Evolutionary conservation across 1,284 basidiomycete genomes (phyloP).

Genomic region (Trichosporon sp.): DNA sequence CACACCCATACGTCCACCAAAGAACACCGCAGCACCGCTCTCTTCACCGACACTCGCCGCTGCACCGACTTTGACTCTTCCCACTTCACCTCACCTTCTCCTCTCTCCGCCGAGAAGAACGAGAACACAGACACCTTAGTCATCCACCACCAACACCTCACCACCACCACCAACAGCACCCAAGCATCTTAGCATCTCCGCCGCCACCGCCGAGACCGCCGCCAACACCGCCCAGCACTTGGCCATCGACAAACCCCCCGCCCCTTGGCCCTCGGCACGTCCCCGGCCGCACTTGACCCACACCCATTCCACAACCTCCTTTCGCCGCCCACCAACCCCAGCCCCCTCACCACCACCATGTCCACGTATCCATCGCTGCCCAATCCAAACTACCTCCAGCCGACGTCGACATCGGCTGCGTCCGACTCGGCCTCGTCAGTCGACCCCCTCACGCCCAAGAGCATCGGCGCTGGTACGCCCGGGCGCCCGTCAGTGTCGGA

Average conservation of each 20-base stretch:
- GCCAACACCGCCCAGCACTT: too few species aligned
- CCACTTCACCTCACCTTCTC: too few species aligned
- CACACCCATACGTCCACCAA: not conserved
- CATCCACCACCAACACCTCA: too few species aligned
- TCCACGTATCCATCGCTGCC: slow-evolving; percentile 24
- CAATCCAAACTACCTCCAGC: slow-evolving; percentile 17
- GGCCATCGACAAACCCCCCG: too few species aligned
- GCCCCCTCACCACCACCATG: slow-evolving; percentile 7
- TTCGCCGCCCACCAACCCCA: not conserved
- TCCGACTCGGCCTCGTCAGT: slow-evolving; percentile 30
- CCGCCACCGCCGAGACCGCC: too few species aligned
- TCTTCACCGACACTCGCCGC: not conserved
- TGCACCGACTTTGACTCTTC: too few species aligned
- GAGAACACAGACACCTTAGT: too few species aligned
- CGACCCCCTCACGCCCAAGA: slow-evolving; percentile 32
- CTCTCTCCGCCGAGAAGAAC: too few species aligned
- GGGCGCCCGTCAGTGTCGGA: slow-evolving; percentile 10
- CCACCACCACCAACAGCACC: not conserved
- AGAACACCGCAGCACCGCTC: too few species aligned
- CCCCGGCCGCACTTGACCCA: not conserved
- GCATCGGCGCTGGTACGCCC: slow-evolving; percentile 1
- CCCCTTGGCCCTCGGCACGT: not conserved
- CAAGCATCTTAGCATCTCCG: too few species aligned
- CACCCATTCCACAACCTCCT: not conserved
- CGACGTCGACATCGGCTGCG: slow-evolving; percentile 15